Base-by-base conservation (phyloP, 768 basidiomycete genomes). In the Naganishia vaughanmartiniae region DNA sequence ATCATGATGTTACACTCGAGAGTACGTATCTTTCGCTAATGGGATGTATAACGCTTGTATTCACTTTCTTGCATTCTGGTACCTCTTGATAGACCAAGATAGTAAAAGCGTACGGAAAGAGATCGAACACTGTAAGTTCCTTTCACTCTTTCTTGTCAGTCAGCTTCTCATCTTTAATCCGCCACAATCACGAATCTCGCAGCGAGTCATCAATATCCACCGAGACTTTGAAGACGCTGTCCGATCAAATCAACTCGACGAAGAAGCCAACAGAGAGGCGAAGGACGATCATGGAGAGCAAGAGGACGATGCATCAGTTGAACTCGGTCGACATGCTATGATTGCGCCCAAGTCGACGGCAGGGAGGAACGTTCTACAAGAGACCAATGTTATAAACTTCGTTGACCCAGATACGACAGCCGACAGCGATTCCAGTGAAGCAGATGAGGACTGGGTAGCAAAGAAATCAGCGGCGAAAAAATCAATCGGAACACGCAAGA, bases 161-260 rank as follows among this genome's bases (percentile, higher is more conserved):
- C 7, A 7, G 17, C 2, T n/a, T 46, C n/a, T 42, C 7, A 45
- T 57, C 36, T 12, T 68, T 42, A 15, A 42, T 15, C 45, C 24
- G 6, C 6, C 46, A 9, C n/a, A 51, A n/a, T 31, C 0, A n/a
- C n/a, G 30, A 36, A 21, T n/a, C 26, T 30, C 17, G 56, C 53
- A 78, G 75, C 75, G 75, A 60, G 72, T 81, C 73, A 76, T 81
- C 56, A 72, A 78, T 2, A 67, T 79, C 24, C 77, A 76, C 39
- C 57, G 51, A 19, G 78, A 78, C 51, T 72, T 73, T 28, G 21
- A 66, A 51, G 26, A 66, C 17, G 58, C 66, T 15, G 36, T 72
- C 17, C 66, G 46, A 33, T 54, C 57, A 28, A 42, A 45, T 26
- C 48, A 51, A 7, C 19, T 26, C 48, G 48, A n/a, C n/a, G 48